Percentiles rank a stretch among this genome's conserved stretches.
phyloP scores from a whole-genome alignment of 2,329 filamentous ascomycete genomes.

The Westerdykella ornata region DNA sequence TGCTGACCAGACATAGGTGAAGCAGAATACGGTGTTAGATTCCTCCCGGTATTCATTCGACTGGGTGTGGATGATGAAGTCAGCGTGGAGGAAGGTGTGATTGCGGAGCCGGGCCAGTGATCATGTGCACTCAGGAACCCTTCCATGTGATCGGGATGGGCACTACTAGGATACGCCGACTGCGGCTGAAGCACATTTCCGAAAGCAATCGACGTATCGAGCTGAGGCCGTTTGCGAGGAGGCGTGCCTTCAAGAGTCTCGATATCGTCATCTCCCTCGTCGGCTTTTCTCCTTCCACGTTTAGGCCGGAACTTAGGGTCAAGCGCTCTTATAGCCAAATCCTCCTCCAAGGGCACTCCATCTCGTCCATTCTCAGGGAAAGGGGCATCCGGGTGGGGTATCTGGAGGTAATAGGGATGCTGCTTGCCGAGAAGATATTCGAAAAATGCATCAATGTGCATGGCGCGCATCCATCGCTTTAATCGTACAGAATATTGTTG shows the following conservation, averaged over 20 bases:
- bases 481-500: constrained; percentile 89
- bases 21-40: constrained; percentile 38
- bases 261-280: constrained; percentile 51
- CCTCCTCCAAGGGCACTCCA: constrained; percentile 77
- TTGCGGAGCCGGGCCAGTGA: constrained; percentile 42
- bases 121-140: constrained; percentile 36
- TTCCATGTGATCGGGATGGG: constrained; percentile 51
- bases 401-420: constrained; percentile 72
- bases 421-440: constrained; percentile 75
- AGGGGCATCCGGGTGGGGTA: constrained; percentile 60
- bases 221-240: constrained; percentile 53
- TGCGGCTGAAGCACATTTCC: constrained; percentile 36
- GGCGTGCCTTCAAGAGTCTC: constrained; percentile 41
- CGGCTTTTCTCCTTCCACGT: constrained; percentile 56
- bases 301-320: constrained; percentile 66
- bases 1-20: constrained; percentile 40
- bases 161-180: constrained; percentile 48
- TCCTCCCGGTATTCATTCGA: constrained; percentile 29
- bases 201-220: constrained; percentile 48
- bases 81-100: constrained; percentile 35
- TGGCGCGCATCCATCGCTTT: constrained; percentile 96
- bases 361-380: constrained; percentile 63
- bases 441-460: constrained; percentile 93
- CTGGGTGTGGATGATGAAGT: constrained; percentile 32
- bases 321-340: constrained; percentile 77